These are phyloP conservation scores for Lactifluus echinatus DNA, from an alignment of 768 basidiomycete genomes.

Conservation along the genomic window DNA sequence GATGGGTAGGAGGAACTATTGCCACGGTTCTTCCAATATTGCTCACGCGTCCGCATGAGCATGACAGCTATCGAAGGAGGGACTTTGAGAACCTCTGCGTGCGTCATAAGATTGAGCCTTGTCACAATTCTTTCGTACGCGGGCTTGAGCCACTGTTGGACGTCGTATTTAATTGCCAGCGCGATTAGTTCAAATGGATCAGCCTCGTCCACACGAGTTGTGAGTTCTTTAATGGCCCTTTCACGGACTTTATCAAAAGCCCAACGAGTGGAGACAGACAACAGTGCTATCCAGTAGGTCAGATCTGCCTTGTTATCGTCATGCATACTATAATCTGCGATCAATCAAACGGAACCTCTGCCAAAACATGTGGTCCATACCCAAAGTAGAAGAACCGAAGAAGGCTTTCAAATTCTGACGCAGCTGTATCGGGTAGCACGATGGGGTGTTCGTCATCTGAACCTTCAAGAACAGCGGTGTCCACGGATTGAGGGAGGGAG, in stretches of 20 bases:
- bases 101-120: background rate
- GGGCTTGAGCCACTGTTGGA: conserved; percentile 20
- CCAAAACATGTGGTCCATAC: background rate
- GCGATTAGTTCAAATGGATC: conserved; percentile 19
- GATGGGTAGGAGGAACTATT: background rate
- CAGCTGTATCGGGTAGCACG: conserved; percentile 10
- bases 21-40: background rate
- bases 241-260: conserved; percentile 14
- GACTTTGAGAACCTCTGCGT: conserved; percentile 1
- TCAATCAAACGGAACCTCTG: background rate
- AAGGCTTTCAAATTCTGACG: conserved; percentile 16
- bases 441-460: conserved; percentile 20
- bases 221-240: conserved; percentile 18
- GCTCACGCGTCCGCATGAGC: conserved; percentile 14
- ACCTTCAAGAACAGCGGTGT: conserved; percentile 16
- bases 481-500: conserved; percentile 16
- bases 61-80: conserved; percentile 3
- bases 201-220: background rate
- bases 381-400: conserved; percentile 20
- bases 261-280: conserved; percentile 16
- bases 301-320: background rate
- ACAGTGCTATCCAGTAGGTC: conserved; percentile 18
- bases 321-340: conserved; percentile 11
- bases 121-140: conserved; percentile 11
- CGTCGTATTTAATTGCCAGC: conserved; percentile 19